These are phyloP conservation scores for Trametes meyenii DNA, from an alignment of 768 basidiomycete genomes.

Conservation along the genomic window DNA sequence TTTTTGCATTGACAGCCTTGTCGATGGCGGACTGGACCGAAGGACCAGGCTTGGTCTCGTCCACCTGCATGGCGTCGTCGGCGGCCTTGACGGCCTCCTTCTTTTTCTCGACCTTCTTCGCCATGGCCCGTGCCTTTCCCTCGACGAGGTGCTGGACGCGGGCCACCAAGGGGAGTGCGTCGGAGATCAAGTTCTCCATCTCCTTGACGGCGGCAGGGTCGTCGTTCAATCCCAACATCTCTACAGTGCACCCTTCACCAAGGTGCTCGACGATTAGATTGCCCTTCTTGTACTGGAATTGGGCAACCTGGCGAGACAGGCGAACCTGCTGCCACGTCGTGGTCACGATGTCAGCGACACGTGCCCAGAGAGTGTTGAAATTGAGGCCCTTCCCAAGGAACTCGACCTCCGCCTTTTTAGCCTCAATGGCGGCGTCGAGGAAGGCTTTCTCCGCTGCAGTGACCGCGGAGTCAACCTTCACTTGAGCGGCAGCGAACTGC, in stretches of 20 bases:
- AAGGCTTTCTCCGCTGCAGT: neutral
- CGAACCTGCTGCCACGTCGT: too few relatives aligned
- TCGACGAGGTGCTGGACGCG: neutral
- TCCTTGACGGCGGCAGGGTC: too few relatives aligned
- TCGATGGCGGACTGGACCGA: slow-evolving; percentile 8
- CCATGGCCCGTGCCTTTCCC: neutral
- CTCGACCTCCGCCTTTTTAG: too few relatives aligned
- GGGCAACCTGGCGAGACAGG: too few relatives aligned
- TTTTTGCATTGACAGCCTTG: neutral
- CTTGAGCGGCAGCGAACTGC: neutral
- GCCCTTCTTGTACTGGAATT: too few relatives aligned
- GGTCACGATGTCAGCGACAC: too few relatives aligned
- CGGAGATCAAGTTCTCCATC: neutral
- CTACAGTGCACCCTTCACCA: too few relatives aligned
- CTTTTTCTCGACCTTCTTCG: neutral
- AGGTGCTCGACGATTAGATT: too few relatives aligned
- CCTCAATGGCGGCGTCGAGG: too few relatives aligned
- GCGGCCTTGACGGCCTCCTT: neutral
- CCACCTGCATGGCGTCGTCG: neutral
- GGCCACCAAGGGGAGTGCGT: neutral
- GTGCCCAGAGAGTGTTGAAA: too few relatives aligned
- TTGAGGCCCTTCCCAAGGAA: too few relatives aligned
- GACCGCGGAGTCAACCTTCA: neutral
- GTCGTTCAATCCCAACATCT: too few relatives aligned
- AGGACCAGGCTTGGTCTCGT: neutral